Conservation (phyloP, 202 grass and related monocot genomes). For the Panicum virgatum region DNA sequence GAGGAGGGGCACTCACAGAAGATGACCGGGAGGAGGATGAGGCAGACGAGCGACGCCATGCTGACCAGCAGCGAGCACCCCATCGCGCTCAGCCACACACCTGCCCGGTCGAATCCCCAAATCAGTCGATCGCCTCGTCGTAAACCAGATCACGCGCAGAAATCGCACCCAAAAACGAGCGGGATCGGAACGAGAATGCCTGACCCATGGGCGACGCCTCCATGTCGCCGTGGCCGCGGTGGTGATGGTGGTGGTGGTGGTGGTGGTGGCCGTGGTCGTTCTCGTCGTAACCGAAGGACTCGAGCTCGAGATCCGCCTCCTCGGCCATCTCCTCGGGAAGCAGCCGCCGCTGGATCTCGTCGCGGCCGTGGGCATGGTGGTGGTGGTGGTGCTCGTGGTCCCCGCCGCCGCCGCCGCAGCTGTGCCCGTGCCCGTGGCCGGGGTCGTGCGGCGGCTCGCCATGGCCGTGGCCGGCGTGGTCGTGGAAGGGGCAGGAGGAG, state of each 20-base stretch:
- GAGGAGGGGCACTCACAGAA: slow-evolving; percentile 58
- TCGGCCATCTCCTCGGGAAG: slow-evolving; percentile 93
- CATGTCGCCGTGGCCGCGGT: slow-evolving; percentile 41
- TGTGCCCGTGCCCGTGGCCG: slow-evolving; percentile 2
- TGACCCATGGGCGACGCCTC: slow-evolving; percentile 65
- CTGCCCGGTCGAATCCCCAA: slow-evolving; percentile 47
- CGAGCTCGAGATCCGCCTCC: slow-evolving; percentile 90
- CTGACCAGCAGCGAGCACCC: slow-evolving; percentile 95
- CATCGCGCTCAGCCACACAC: slow-evolving; percentile 88
- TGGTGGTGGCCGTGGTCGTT: slow-evolving; percentile 31
- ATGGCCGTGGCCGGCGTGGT: slow-evolving; percentile 14
- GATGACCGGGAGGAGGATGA: slow-evolving; percentile 87
- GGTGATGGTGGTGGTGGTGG: slow-evolving; percentile 33
- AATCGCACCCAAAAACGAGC: slow-evolving; percentile 6
- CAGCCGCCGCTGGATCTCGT: slow-evolving; percentile 58
- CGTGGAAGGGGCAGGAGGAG: slow-evolving; percentile 43
- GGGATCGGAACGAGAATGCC: not conserved
- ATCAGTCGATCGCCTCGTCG: not conserved
- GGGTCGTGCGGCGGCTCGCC: slow-evolving; percentile 35
- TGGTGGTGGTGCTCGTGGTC: slow-evolving; percentile 47
- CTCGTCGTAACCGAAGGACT: slow-evolving; percentile 39
- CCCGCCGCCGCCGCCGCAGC: slow-evolving; percentile 28
- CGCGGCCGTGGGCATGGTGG: slow-evolving; percentile 19
- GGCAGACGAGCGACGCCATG: slow-evolving; percentile 94
- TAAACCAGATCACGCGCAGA: slow-evolving; percentile 16